Conservation (phyloP, 805 yeast genomes). For the Starmerella sirachaensis region DNA sequence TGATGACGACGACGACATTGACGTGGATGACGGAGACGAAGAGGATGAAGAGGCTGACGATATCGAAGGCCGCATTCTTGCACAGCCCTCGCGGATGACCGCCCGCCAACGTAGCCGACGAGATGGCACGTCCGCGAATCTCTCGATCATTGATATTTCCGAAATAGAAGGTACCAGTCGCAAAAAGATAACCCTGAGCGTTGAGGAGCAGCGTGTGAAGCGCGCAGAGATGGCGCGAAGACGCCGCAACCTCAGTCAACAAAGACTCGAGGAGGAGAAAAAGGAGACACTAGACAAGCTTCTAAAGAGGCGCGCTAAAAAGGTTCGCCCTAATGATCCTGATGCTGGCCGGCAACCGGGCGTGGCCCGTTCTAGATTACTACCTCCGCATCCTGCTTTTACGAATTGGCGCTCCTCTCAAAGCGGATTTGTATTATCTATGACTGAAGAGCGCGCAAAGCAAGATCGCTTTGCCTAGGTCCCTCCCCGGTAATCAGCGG, state of each 20-base stretch:
- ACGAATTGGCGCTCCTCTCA: constrained; percentile 23
- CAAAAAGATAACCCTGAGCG: constrained; percentile 52
- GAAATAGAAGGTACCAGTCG: constrained; percentile 25
- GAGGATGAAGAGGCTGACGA: not conserved
- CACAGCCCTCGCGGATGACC: too few species aligned
- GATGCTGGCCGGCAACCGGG: constrained; percentile 16
- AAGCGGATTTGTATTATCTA: constrained; percentile 17
- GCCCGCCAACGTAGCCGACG: constrained; percentile 31
- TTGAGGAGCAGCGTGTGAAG: constrained; percentile 69
- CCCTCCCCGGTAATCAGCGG: not conserved
- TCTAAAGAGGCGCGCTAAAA: constrained; percentile 61
- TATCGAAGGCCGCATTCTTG: constrained; percentile 18
- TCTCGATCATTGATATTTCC: constrained; percentile 23
- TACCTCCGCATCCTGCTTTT: constrained; percentile 27
- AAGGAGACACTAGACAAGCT: constrained; percentile 80
- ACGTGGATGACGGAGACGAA: constrained; percentile 21
- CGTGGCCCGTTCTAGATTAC: constrained; percentile 17
- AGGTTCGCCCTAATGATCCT: constrained; percentile 18
- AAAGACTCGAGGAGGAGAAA: constrained; percentile 82
- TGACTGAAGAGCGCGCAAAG: constrained; percentile 20
- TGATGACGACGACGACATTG: constrained; percentile 15
- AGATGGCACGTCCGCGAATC: constrained; percentile 18
- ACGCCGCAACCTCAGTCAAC: constrained; percentile 71
- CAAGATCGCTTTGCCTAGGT: not conserved
- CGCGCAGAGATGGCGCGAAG: constrained; percentile 82